Percentiles rank a stretch among this genome's conserved stretches.
Evolutionary conservation across 371 early-diverging fungal genomes (phyloP).

Genomic region (Mortierella sp.): DNA sequence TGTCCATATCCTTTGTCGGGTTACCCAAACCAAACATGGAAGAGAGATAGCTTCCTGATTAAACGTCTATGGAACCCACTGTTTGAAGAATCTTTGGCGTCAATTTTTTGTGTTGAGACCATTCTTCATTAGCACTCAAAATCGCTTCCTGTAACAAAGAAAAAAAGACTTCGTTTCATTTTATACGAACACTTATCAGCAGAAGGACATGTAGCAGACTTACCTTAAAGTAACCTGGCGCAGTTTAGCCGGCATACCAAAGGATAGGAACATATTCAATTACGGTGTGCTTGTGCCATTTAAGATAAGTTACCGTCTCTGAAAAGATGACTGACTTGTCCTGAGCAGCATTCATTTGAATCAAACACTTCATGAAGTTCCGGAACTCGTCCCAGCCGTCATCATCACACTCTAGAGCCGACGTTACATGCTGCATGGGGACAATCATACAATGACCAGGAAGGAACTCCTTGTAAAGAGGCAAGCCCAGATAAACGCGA

Average conservation of each 20-base stretch:
- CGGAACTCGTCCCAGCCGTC: conserved; percentile 93
- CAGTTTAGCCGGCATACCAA: conserved; percentile 76
- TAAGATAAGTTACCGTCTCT: conserved; percentile 85
- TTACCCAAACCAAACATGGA: conserved; percentile 91
- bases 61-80: conserved; percentile 80
- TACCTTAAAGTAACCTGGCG: conserved; percentile 87
- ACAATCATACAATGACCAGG: conserved; percentile 93
- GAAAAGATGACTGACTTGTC: conserved; percentile 84
- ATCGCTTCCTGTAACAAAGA: conserved; percentile 76
- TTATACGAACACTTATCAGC: neutral
- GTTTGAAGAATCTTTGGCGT: conserved; percentile 44
- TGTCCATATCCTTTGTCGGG: conserved; percentile 92
- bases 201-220: neutral
- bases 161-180: neutral
- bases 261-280: conserved; percentile 96
- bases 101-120: conserved; percentile 92
- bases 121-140: conserved; percentile 82
- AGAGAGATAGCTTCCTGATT: conserved; percentile 87
- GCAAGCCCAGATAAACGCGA: conserved; percentile 85
- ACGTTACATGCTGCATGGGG: conserved; percentile 86
- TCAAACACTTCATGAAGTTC: conserved; percentile 95
- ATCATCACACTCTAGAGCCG: conserved; percentile 90
- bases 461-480: conserved; percentile 78
- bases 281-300: conserved; percentile 83
- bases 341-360: conserved; percentile 85